phyloP scores from a whole-genome alignment of 23 red algal genomes.

The Gracilaria caudata region DNA sequence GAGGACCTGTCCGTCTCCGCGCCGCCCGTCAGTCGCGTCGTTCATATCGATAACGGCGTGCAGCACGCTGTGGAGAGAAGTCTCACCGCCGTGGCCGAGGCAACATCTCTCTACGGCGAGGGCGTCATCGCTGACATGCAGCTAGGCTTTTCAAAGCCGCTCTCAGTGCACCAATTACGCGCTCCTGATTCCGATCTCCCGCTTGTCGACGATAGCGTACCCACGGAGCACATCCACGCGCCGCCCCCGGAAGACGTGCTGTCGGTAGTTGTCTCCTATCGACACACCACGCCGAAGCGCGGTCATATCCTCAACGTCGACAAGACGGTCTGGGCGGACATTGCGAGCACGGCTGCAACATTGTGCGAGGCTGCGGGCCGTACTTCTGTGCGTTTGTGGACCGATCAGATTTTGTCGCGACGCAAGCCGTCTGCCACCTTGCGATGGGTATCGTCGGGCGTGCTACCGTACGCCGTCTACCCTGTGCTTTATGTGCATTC shows the following conservation, averaged over 20 bases:
- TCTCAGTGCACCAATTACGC: background rate
- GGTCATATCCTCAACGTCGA: constrained; percentile 6
- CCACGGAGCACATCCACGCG: background rate
- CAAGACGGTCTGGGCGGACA: background rate
- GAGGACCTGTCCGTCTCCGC: background rate
- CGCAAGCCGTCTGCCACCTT: background rate
- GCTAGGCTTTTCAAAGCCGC: constrained; percentile 11
- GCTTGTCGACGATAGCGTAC: background rate
- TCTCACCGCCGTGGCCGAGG: background rate
- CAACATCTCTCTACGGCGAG: background rate
- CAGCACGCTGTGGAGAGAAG: background rate
- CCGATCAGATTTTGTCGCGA: constrained; percentile 26
- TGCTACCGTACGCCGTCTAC: constrained; percentile 29
- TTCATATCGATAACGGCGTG: background rate
- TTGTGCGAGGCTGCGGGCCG: constrained; percentile 7
- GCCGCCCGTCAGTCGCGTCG: background rate
- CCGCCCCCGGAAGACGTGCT: background rate
- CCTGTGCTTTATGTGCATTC: constrained; percentile 24
- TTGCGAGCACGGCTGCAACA: background rate
- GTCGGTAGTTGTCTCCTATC: constrained; percentile 22
- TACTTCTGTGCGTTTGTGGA: constrained; percentile 15
- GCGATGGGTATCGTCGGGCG: constrained; percentile 24
- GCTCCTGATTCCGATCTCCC: background rate
- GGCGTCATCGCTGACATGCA: constrained; percentile 2
- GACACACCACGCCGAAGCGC: background rate